A percentile compares a stretch with the other conserved stretches of the same genome.
Evolutionary conservation across 106 monocot species (phyloP).

Genomic region (Dendrobium catenatum): DNA sequence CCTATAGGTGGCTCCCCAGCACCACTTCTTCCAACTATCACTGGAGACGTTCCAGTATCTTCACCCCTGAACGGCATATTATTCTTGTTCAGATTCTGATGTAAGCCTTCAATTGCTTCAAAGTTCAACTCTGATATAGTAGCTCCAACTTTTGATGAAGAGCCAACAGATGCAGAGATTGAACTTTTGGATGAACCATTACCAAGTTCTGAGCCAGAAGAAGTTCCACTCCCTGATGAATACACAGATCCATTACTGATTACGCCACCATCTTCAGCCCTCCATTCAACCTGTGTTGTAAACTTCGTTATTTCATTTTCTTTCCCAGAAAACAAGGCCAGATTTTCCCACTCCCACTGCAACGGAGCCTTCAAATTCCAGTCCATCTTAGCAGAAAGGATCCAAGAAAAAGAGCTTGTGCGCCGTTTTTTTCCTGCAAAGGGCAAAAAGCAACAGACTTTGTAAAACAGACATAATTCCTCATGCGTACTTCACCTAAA

Average conservation of each 20-base stretch:
- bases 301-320: slow-evolving; percentile 10
- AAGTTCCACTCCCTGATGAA: slow-evolving; percentile 22
- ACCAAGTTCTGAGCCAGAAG: slow-evolving; percentile 43
- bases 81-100: slow-evolving; percentile 17
- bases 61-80: slow-evolving; percentile 15
- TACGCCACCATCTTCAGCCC: slow-evolving; percentile 10
- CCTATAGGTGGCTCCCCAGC: slow-evolving; percentile 43
- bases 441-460: background rate
- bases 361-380: slow-evolving; percentile 34
- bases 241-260: slow-evolving; percentile 26
- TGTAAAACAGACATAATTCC: background rate
- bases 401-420: background rate
- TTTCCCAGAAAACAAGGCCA: slow-evolving; percentile 20
- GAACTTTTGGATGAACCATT: slow-evolving; percentile 46
- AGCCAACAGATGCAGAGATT: slow-evolving; percentile 39
- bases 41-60: slow-evolving; percentile 23
- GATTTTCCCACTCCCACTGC: slow-evolving; percentile 41
- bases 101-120: slow-evolving; percentile 13
- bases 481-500: background rate
- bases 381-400: slow-evolving; percentile 24
- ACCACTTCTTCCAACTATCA: background rate
- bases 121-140: slow-evolving; percentile 18
- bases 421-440: background rate
- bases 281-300: slow-evolving; percentile 14
- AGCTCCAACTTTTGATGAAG: slow-evolving; percentile 18